Evolutionary conservation across 2,329 filamentous ascomycete genomes (phyloP), one percentile per base, ranked within the genome.

Genomic region (Pseudocercospora vitis): DNA sequence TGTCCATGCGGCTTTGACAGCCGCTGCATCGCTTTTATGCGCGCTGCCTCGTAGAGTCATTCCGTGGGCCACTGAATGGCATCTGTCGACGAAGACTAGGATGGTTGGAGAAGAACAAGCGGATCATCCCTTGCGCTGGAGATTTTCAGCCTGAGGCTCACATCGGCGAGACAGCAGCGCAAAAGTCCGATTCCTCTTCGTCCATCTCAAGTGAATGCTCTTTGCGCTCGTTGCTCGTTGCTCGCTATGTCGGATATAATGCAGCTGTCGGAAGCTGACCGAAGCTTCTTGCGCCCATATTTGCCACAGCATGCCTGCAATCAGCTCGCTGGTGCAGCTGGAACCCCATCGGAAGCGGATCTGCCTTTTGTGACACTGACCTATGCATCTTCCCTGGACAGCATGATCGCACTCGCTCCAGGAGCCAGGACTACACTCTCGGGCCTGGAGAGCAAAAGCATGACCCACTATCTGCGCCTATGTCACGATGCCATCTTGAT

Each of bases 381-480:
- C 9, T 97, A 91, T 71, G 92, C 94, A 18, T 87, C 86, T 5
- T 96, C 91, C 3, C 85, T 99, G 62, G 92, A 97, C 74, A 86
- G 87, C 33, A 82, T 85, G 50, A 79, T 95, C 47, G 83, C 91
- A 1, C 79, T 92, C 23, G 79, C 85, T 0, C 89, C 57, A 14
- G 91, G 91, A 11, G 78, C 84, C n/a, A 88, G 87, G 61, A 97
- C 92, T 2, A 78, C 81, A 0, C 81, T 97, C 11, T 97, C 92
- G 1, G 91, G 91, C 3, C 82, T 87, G 0, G 79, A 85, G 59
- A 89, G 89, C 31, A 96, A 96, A 72, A 82, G 88, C 49, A 95
- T 97, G 89, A 96, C 92, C 0, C 92, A 97, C 72, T 89, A 88
- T 69, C 81, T 97, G 23, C 88, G 92, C 64, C 85, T 86, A 9